Evolutionary conservation across 1,139 yeast species (phyloP).

Genomic region (Yamadazyma epiphylla): DNA sequence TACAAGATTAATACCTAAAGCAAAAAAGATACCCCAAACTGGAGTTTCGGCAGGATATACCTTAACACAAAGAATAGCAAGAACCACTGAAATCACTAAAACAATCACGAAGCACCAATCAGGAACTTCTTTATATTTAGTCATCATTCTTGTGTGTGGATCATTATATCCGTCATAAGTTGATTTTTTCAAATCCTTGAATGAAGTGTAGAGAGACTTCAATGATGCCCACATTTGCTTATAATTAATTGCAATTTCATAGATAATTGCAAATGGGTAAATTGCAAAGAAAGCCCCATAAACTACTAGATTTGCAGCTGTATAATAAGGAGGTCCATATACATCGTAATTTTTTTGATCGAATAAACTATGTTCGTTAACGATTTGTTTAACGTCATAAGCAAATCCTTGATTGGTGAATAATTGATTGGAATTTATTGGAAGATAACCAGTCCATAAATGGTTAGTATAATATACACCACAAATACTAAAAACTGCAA

Average conservation of each 20-base stretch:
- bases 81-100: conserved; percentile 39
- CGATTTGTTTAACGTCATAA: conserved; percentile 35
- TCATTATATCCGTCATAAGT: conserved; percentile 36
- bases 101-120: conserved; percentile 53
- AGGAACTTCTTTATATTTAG: conserved; percentile 54
- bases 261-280: conserved; percentile 51
- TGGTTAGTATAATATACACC: conserved; percentile 49
- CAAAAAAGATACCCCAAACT: conserved; percentile 54
- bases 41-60: conserved; percentile 46
- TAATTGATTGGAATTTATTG: conserved; percentile 45
- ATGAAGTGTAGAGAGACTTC: conserved; percentile 11
- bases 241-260: conserved; percentile 31
- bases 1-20: conserved; percentile 48
- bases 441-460: conserved; percentile 47
- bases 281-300: conserved; percentile 54
- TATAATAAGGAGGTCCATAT: conserved; percentile 55
- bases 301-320: conserved; percentile 52
- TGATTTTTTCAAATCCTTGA: conserved; percentile 24
- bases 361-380: conserved; percentile 28
- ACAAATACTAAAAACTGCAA: conserved; percentile 35
- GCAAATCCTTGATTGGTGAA: conserved; percentile 43
- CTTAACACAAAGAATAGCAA: conserved; percentile 44
- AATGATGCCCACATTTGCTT: background rate
- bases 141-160: conserved; percentile 53
- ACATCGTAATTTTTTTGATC: conserved; percentile 33